Evolutionary conservation across 495 filamentous ascomycete genomes (phyloP).

Genomic region (Tuber indicum): DNA sequence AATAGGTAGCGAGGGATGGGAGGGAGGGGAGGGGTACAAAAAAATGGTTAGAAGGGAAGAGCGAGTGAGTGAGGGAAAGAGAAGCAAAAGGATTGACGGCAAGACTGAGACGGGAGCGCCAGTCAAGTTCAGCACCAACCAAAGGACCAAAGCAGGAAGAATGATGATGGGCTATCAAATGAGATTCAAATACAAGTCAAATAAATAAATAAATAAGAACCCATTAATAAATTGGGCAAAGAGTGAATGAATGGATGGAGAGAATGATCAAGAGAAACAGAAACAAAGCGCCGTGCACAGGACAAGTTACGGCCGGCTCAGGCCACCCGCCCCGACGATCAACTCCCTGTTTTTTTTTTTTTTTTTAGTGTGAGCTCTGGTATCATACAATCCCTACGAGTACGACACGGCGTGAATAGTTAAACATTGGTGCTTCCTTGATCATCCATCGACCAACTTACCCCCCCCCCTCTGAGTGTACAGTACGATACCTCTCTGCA

Average conservation of each 20-base stretch:
- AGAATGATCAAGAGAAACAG: constrained; percentile 30
- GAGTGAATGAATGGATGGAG: constrained; percentile 1
- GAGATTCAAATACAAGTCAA: constrained; percentile 1
- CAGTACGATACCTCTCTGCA: neutral
- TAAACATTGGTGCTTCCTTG: neutral
- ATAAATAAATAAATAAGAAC: neutral
- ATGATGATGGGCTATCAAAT: neutral
- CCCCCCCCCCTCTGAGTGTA: neutral
- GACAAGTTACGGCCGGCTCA: constrained; percentile 33
- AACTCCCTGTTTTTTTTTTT: constrained; percentile 37
- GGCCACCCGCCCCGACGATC: constrained; percentile 37
- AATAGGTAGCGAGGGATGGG: constrained; percentile 2
- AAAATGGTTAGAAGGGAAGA: constrained; percentile 1
- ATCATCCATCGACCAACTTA: neutral
- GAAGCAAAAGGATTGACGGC: constrained; percentile 5
- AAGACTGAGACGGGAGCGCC: constrained; percentile 4
- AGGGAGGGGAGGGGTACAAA: constrained; percentile 4
- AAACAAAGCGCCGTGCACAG: constrained; percentile 30
- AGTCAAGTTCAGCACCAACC: neutral
- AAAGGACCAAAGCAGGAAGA: neutral
- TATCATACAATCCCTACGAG: neutral
- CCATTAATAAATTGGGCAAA: neutral
- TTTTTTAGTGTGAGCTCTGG: constrained; percentile 17
- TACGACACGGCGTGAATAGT: neutral
- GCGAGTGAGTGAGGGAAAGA: neutral